Percentiles rank a stretch among this genome's conserved stretches.
These are phyloP conservation scores for Heimioporus sp. DNA, from an alignment of 768 basidiomycete species.

Conservation along the genomic window DNA sequence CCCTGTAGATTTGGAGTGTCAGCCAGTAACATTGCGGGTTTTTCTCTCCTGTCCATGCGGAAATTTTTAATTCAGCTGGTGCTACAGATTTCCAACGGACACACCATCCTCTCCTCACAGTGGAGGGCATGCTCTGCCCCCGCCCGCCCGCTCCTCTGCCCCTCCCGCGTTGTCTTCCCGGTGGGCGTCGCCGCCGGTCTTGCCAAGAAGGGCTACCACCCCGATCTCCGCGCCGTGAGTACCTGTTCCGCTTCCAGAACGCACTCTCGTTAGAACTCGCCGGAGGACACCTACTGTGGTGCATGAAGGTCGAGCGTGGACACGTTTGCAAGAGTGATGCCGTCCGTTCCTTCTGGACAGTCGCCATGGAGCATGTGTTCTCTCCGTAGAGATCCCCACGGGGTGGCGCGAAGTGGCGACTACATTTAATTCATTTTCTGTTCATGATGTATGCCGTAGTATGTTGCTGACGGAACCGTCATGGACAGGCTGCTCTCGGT, in stretches of 20 bases:
- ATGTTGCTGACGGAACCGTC: slow-evolving; percentile 32
- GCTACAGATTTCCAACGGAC: too few species aligned
- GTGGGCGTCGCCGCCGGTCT: slow-evolving; percentile 58
- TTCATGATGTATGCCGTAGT: slow-evolving; percentile 40
- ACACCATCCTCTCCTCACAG: too few species aligned
- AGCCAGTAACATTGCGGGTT: too few species aligned
- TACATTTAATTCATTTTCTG: slow-evolving; percentile 11
- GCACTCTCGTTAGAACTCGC: too few species aligned
- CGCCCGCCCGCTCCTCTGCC: too few species aligned
- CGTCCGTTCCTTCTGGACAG: slow-evolving; percentile 16
- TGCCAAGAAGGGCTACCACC: slow-evolving; percentile 70
- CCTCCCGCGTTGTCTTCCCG: too few species aligned
- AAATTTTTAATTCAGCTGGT: too few species aligned
- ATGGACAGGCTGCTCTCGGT: slow-evolving; percentile 64
- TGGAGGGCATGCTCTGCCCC: too few species aligned
- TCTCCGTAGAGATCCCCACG: slow-evolving; percentile 21
- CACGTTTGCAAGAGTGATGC: slow-evolving; percentile 78
- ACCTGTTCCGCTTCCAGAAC: slow-evolving; percentile 17
- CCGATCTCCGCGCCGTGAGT: slow-evolving; percentile 77
- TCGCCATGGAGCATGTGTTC: slow-evolving; percentile 35
- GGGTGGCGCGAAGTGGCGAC: slow-evolving; percentile 35
- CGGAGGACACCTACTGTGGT: slow-evolving; percentile 57
- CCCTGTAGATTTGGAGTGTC: too few species aligned
- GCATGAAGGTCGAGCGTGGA: slow-evolving; percentile 91
- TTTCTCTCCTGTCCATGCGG: too few species aligned